Conservation (phyloP, 768 basidiomycete species). For the Coprinopsis sp. region DNA sequence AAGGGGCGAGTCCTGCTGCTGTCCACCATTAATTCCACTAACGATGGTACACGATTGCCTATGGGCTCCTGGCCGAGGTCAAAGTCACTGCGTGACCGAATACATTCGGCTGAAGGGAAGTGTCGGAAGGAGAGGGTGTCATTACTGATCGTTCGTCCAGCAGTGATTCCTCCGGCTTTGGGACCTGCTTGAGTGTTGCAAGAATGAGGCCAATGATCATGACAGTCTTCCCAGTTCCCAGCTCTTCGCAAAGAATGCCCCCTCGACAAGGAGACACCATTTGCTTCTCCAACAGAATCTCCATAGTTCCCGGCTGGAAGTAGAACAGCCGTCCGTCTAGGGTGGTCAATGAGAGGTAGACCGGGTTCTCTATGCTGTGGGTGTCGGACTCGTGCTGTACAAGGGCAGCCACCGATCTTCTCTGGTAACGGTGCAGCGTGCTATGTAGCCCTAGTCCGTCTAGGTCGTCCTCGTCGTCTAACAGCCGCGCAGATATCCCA, state of each 20-base stretch:
- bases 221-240: constrained; percentile 83
- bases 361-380: constrained; percentile 48
- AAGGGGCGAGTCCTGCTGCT: constrained; percentile 38
- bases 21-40: constrained; percentile 65
- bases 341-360: constrained; percentile 49
- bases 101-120: constrained; percentile 51
- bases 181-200: constrained; percentile 57
- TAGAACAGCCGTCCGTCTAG: constrained; percentile 47
- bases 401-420: constrained; percentile 69
- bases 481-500: constrained; percentile 30
- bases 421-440: constrained; percentile 60
- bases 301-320: constrained; percentile 66
- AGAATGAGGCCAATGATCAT: constrained; percentile 70
- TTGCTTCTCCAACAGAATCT: constrained; percentile 52
- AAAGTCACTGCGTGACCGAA: constrained; percentile 40
- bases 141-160: constrained; percentile 48
- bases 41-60: constrained; percentile 45
- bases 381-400: constrained; percentile 52
- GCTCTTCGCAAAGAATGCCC: constrained; percentile 80
- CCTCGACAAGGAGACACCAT: constrained; percentile 47
- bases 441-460: constrained; percentile 50
- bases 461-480: constrained; percentile 36
- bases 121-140: constrained; percentile 64
- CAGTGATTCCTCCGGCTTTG: constrained; percentile 56
- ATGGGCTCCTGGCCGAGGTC: constrained; percentile 6